Evolutionary conservation across 2,329 filamentous ascomycete genomes (phyloP).

Genomic region (Colletotrichum sp.): DNA sequence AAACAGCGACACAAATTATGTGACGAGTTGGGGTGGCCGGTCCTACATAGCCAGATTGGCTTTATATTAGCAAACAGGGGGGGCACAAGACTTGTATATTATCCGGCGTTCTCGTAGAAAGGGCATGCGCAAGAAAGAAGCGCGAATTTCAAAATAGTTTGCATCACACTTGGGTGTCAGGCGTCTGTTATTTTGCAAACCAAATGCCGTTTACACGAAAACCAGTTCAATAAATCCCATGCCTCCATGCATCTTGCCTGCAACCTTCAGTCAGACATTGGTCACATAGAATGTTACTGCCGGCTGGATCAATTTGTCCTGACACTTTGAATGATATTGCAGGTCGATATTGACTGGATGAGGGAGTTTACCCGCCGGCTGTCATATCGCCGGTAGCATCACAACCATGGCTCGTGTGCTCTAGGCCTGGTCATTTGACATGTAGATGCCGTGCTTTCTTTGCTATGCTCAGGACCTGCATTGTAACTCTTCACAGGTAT

Average conservation of each 20-base stretch:
- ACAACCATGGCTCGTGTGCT: not conserved
- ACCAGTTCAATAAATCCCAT: not conserved
- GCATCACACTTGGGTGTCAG: not conserved
- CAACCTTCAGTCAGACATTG: not conserved
- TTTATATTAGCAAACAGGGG: not conserved
- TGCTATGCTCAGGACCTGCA: not conserved
- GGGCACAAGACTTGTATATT: conserved; percentile 12
- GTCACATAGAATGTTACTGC: not conserved
- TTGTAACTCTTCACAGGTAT: not conserved
- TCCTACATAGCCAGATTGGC: not conserved
- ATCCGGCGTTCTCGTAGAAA: conserved; percentile 17
- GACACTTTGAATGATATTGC: not conserved
- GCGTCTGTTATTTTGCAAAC: not conserved
- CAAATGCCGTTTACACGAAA: not conserved
- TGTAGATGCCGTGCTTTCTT: not conserved
- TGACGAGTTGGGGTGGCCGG: not conserved
- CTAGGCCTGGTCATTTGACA: not conserved
- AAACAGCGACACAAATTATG: not conserved
- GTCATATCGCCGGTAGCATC: conserved; percentile 22
- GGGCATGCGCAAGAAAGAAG: not conserved
- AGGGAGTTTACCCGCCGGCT: conserved; percentile 17
- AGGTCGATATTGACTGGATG: not conserved
- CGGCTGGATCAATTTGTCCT: not conserved
- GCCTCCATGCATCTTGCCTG: not conserved
- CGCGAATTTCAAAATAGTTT: not conserved